Evolutionary conservation across 2,329 filamentous ascomycete species (phyloP).

Genomic region (Emergomyces pasteurianus): DNA sequence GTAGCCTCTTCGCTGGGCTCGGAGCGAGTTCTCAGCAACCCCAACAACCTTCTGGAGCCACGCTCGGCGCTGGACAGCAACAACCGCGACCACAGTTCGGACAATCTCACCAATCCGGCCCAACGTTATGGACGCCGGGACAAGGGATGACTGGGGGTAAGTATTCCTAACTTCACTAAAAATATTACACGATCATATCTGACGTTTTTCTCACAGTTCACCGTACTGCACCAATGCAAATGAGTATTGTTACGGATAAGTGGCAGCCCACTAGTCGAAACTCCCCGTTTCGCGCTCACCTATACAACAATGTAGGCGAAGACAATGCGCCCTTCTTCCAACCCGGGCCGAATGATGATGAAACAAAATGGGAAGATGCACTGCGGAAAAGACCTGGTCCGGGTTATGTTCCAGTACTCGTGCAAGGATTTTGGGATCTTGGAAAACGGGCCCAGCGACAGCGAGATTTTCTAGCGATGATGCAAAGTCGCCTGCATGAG

Average conservation of each 20-base stretch:
- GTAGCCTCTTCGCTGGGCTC: conserved; percentile 3
- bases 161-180: conserved; percentile 1
- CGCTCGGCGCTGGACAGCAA: conserved; percentile 18
- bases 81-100: conserved; percentile 24
- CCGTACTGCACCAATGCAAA: conserved; percentile 49
- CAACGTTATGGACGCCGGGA: conserved; percentile 33
- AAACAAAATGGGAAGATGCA: conserved; percentile 53
- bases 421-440: conserved; percentile 48
- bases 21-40: conserved; percentile 9
- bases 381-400: conserved; percentile 46
- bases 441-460: conserved; percentile 47
- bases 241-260: conserved; percentile 48
- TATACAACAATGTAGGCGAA: conserved; percentile 51
- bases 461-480: conserved; percentile 43
- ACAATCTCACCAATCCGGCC: conserved; percentile 23
- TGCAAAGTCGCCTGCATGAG: conserved; percentile 50
- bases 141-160: conserved; percentile 32
- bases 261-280: conserved; percentile 44
- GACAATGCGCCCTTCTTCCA: conserved; percentile 51
- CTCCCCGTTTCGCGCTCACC: conserved; percentile 48
- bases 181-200: background rate
- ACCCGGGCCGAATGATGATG: conserved; percentile 45
- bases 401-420: conserved; percentile 48
- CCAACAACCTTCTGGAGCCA: conserved; percentile 16
- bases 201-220: conserved; percentile 32